Percentiles rank a stretch among this genome's conserved stretches.
Conservation (phyloP, 176 grass and related monocot genomes). For the Otatea glauca region DNA sequence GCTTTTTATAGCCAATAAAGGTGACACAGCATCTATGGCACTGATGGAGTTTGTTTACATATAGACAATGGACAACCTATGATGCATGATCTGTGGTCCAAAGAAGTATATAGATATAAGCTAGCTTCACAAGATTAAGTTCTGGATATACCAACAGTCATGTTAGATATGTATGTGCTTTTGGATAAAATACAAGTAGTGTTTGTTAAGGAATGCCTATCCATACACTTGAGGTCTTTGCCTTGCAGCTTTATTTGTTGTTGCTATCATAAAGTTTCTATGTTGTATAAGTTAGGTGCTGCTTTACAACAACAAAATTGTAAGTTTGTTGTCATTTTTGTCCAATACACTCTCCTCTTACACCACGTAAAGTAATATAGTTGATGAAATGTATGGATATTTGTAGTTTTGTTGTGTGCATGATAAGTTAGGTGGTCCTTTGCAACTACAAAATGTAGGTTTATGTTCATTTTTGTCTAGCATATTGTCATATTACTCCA, state of each 20-base stretch:
- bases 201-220: background rate
- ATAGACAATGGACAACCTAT: background rate
- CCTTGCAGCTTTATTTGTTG: background rate
- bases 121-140: background rate
- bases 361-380: background rate
- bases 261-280: background rate
- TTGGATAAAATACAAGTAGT: background rate
- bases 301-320: background rate
- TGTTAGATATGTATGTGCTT: background rate
- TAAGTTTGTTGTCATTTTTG: background rate
- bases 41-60: conserved; percentile 7
- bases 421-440: too few relatives aligned
- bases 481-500: too few relatives aligned
- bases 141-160: background rate
- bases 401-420: background rate
- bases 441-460: too few relatives aligned
- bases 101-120: background rate
- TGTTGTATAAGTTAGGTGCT: background rate
- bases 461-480: too few relatives aligned
- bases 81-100: background rate
- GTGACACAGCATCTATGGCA: too few relatives aligned
- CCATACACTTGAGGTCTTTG: background rate
- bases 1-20: conserved; percentile 27
- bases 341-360: background rate
- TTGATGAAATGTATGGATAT: background rate